A percentile compares a stretch with the other conserved stretches of the same genome.
phyloP scores from a whole-genome alignment of 2,329 filamentous ascomycete species.

The Clonostachys solani region DNA sequence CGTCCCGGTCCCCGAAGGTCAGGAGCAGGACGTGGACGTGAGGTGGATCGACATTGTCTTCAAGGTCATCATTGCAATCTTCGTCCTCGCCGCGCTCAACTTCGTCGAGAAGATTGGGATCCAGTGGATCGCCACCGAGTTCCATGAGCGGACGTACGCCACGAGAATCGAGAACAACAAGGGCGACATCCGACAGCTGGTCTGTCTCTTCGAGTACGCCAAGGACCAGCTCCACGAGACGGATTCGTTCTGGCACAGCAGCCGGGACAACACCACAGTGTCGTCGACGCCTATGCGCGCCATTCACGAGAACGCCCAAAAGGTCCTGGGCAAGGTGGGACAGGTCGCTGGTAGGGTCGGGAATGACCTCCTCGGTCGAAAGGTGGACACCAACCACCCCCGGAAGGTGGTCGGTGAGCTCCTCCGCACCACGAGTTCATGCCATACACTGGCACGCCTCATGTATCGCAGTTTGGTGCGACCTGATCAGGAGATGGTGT shows the following conservation, averaged over 20 bases:
- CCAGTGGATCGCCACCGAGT: constrained; percentile 89
- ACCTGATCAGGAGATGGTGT: constrained; percentile 72
- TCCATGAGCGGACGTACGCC: constrained; percentile 86
- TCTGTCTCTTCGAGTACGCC: constrained; percentile 62
- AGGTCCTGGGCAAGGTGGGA: constrained; percentile 74
- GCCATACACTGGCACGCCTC: constrained; percentile 81
- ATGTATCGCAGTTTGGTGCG: constrained; percentile 81
- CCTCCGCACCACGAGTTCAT: constrained; percentile 65
- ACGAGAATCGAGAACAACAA: constrained; percentile 91
- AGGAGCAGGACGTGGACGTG: constrained; percentile 40
- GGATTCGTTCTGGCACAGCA: constrained; percentile 43
- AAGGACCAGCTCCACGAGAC: constrained; percentile 64
- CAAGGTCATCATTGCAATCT: constrained; percentile 82
- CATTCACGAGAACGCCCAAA: constrained; percentile 70
- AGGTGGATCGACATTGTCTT: constrained; percentile 75
- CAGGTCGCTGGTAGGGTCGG: constrained; percentile 83
- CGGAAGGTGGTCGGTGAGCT: constrained; percentile 80
- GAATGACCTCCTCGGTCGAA: constrained; percentile 84
- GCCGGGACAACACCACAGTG: constrained; percentile 45
- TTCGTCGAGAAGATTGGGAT: constrained; percentile 90
- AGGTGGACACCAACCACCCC: constrained; percentile 69
- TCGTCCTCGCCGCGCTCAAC: constrained; percentile 76
- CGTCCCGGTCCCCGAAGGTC: constrained; percentile 17
- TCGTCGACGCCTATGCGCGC: constrained; percentile 66
- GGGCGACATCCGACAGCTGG: constrained; percentile 67